These are phyloP conservation scores for Acorus calamus DNA, from an alignment of 106 monocot genomes.

Conservation along the genomic window DNA sequence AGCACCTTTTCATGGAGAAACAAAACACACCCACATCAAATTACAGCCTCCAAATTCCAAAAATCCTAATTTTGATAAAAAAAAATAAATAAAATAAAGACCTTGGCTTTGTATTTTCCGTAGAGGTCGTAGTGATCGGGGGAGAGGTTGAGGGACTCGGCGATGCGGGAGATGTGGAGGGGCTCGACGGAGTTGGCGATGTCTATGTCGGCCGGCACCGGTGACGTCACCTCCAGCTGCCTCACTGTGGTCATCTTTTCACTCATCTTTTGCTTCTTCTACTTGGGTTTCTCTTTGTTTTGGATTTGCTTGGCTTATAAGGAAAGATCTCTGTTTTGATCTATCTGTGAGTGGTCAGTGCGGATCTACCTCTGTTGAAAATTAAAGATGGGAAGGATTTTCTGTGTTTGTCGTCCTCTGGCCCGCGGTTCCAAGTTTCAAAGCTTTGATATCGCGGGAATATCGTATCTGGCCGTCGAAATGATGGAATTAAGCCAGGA, in stretches of 20 bases:
- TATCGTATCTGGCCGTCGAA: too few species aligned
- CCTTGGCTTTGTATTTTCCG: slow-evolving; percentile 99
- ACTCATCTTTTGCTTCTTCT: too few species aligned
- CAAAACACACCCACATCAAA: slow-evolving; percentile 8
- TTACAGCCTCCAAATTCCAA: not conserved
- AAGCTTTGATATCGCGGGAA: too few species aligned
- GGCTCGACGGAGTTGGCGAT: slow-evolving; percentile 87
- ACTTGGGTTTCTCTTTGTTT: too few species aligned
- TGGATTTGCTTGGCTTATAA: too few species aligned
- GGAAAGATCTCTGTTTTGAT: too few species aligned
- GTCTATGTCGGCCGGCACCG: slow-evolving; percentile 98
- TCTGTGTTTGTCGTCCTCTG: too few species aligned
- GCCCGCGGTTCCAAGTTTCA: too few species aligned
- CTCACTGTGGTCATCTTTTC: slow-evolving; percentile 22
- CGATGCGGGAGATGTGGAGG: slow-evolving; percentile 76
- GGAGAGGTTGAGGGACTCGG: slow-evolving; percentile 50
- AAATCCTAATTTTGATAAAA: not conserved
- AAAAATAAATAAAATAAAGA: slow-evolving; percentile 5
- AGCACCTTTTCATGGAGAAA: slow-evolving; percentile 36
- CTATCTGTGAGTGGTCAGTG: too few species aligned
- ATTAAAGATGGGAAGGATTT: too few species aligned
- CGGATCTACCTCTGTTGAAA: too few species aligned
- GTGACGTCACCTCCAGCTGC: slow-evolving; percentile 53
- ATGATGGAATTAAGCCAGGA: too few species aligned
- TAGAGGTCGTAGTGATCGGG: slow-evolving; percentile 85